Conservation (phyloP, 2,329 filamentous ascomycete genomes). For the Pseudopithomyces chartarum region DNA sequence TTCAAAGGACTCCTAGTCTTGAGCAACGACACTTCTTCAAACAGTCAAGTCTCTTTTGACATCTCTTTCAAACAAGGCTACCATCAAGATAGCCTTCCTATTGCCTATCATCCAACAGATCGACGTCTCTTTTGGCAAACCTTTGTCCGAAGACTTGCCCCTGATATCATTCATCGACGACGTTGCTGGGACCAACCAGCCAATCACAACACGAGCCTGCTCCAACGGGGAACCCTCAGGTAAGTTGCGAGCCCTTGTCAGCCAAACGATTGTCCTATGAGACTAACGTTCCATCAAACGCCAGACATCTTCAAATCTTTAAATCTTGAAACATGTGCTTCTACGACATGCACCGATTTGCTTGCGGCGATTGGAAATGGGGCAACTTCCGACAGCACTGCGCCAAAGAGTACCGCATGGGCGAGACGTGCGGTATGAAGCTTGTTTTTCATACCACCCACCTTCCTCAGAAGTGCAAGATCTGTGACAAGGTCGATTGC, state of each 20-base stretch:
- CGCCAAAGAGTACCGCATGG: slow-evolving; percentile 91
- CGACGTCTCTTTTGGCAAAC: slow-evolving; percentile 34
- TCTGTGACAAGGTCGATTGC: slow-evolving; percentile 87
- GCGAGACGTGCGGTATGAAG: slow-evolving; percentile 95
- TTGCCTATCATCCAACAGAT: slow-evolving; percentile 34
- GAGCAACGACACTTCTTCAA: slow-evolving; percentile 36
- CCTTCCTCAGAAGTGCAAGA: slow-evolving; percentile 71
- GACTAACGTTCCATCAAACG: slow-evolving; percentile 36
- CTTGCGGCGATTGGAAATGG: slow-evolving; percentile 93
- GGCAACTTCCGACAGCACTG: slow-evolving; percentile 91
- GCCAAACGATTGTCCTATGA: slow-evolving; percentile 34
- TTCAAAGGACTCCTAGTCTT: slow-evolving; percentile 27
- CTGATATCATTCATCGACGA: slow-evolving; percentile 32
- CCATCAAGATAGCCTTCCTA: slow-evolving; percentile 17
- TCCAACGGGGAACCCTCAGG: slow-evolving; percentile 30
- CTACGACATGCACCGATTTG: slow-evolving; percentile 87
- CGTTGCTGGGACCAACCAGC: slow-evolving; percentile 24
- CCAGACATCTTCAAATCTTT: slow-evolving; percentile 36
- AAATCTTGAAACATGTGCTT: slow-evolving; percentile 77
- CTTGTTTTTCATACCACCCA: slow-evolving; percentile 77
- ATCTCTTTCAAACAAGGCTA: slow-evolving; percentile 21
- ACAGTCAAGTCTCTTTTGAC: slow-evolving; percentile 32
- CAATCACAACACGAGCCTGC: slow-evolving; percentile 29
- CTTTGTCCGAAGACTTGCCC: slow-evolving; percentile 28
- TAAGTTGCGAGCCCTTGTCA: slow-evolving; percentile 30